Percentiles rank a stretch among this genome's conserved stretches.
Evolutionary conservation across 768 basidiomycete genomes (phyloP).

Genomic region (Kockovaella imperatae): DNA sequence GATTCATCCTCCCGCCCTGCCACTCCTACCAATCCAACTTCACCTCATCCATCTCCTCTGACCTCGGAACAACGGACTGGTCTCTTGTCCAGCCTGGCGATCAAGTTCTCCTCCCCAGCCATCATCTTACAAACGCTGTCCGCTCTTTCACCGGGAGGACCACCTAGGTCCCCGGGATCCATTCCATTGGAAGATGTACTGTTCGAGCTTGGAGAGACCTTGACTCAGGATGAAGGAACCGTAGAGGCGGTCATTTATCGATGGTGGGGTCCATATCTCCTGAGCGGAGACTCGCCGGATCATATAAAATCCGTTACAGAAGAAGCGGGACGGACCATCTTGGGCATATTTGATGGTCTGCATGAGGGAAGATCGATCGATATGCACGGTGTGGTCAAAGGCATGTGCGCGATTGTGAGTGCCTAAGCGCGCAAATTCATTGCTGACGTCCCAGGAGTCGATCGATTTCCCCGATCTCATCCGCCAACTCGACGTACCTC

Average conservation of each 20-base stretch:
- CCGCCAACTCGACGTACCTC: slow-evolving; percentile 74
- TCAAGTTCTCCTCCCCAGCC: slow-evolving; percentile 41
- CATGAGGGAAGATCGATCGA: slow-evolving; percentile 34
- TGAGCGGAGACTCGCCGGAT: slow-evolving; percentile 19
- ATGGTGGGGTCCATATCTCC: slow-evolving; percentile 40
- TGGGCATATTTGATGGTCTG: slow-evolving; percentile 37
- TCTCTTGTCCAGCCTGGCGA: slow-evolving; percentile 27
- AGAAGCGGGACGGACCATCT: slow-evolving; percentile 25
- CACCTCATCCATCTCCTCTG: slow-evolving; percentile 31
- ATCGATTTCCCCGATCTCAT: slow-evolving; percentile 77
- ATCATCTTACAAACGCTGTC: slow-evolving; percentile 41
- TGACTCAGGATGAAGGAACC: slow-evolving; percentile 41
- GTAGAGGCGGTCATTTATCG: slow-evolving; percentile 37
- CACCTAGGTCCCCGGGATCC: slow-evolving; percentile 27
- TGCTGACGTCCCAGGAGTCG: slow-evolving; percentile 16
- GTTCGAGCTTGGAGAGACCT: slow-evolving; percentile 43
- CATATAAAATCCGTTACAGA: slow-evolving; percentile 25
- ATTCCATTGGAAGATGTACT: slow-evolving; percentile 41
- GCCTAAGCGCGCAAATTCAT: not conserved
- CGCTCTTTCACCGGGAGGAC: slow-evolving; percentile 38
- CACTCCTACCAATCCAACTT: slow-evolving; percentile 37
- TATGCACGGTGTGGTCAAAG: slow-evolving; percentile 39
- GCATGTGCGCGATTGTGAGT: slow-evolving; percentile 35
- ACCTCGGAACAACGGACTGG: slow-evolving; percentile 29
- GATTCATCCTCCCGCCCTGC: slow-evolving; percentile 18